Evolutionary conservation across 2,329 filamentous ascomycete genomes (phyloP).

Genomic region (Plenodomus lindquistii): DNA sequence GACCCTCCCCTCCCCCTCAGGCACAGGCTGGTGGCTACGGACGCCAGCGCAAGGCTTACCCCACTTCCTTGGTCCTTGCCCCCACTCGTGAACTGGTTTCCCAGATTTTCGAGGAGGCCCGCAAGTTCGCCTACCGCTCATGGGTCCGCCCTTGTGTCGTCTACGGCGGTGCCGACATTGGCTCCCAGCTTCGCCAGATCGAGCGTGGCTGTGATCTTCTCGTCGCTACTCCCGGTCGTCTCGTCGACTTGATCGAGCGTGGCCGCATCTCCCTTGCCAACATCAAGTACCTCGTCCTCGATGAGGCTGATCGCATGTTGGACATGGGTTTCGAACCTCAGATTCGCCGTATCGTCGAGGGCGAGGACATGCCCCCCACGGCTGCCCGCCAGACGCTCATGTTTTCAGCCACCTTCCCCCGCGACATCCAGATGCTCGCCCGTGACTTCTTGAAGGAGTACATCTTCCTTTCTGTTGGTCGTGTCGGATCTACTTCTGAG

Average conservation of each 20-base stretch:
- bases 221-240: slow-evolving; percentile 93
- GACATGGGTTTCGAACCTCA: slow-evolving; percentile 99
- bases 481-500: slow-evolving; percentile 98
- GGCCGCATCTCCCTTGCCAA: slow-evolving; percentile 96
- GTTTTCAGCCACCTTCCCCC: slow-evolving; percentile 99
- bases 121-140: slow-evolving; percentile 98
- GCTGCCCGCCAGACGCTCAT: slow-evolving; percentile 93
- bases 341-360: slow-evolving; percentile 97
- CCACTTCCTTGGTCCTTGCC: slow-evolving; percentile 92
- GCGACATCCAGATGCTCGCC: slow-evolving; percentile 98
- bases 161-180: slow-evolving; percentile 98
- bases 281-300: slow-evolving; percentile 98
- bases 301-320: slow-evolving; percentile 99
- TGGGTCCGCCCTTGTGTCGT: slow-evolving; percentile 99
- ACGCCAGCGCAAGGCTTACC: slow-evolving; percentile 96
- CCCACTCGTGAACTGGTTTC: slow-evolving; percentile 98
- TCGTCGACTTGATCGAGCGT: slow-evolving; percentile 97
- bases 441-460: slow-evolving; percentile 99
- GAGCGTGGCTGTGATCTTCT: slow-evolving; percentile 96
- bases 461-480: slow-evolving; percentile 96
- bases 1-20: slow-evolving; percentile 72
- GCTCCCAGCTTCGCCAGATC: slow-evolving; percentile 95
- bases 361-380: slow-evolving; percentile 93
- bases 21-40: slow-evolving; percentile 66
- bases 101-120: slow-evolving; percentile 95